phyloP scores from a whole-genome alignment of 805 yeast species.

The Torulaspora franciscae region DNA sequence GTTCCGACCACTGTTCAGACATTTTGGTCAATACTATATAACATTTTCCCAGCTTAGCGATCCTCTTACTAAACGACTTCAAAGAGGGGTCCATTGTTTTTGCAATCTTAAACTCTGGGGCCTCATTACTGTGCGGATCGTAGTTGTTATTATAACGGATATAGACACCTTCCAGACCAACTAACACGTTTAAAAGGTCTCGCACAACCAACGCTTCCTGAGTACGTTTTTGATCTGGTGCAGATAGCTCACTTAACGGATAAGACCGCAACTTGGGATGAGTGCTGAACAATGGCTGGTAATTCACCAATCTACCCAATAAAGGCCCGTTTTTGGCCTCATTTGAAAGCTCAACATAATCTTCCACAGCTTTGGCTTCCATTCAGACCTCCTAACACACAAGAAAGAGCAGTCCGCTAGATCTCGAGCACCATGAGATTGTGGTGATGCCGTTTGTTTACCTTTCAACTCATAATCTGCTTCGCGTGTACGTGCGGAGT shows the following conservation, averaged over 20 bases:
- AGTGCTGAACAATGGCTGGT: constrained; percentile 35
- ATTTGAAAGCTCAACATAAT: constrained; percentile 21
- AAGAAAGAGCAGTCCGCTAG: neutral
- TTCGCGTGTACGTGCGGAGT: constrained; percentile 1
- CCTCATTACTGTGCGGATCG: constrained; percentile 41
- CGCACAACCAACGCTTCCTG: constrained; percentile 71
- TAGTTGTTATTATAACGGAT: constrained; percentile 62
- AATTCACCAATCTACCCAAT: constrained; percentile 32
- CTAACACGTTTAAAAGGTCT: constrained; percentile 63
- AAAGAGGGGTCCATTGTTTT: constrained; percentile 68
- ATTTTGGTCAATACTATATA: constrained; percentile 57
- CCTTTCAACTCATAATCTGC: constrained; percentile 8
- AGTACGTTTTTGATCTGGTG: constrained; percentile 43
- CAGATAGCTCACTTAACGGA: constrained; percentile 38
- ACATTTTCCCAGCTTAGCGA: constrained; percentile 59
- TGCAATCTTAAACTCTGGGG: constrained; percentile 69
- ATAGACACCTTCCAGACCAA: constrained; percentile 75
- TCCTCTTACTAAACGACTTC: constrained; percentile 59
- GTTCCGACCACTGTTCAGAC: constrained; percentile 51
- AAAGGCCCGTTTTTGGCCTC: constrained; percentile 20
- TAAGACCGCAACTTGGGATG: constrained; percentile 38
- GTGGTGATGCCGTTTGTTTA: constrained; percentile 6
- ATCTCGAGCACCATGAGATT: neutral
- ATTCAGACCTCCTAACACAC: constrained; percentile 7
- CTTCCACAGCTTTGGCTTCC: constrained; percentile 29